Evolutionary conservation across 768 basidiomycete genomes (phyloP).

Genomic region (Kwoniella sp.): DNA sequence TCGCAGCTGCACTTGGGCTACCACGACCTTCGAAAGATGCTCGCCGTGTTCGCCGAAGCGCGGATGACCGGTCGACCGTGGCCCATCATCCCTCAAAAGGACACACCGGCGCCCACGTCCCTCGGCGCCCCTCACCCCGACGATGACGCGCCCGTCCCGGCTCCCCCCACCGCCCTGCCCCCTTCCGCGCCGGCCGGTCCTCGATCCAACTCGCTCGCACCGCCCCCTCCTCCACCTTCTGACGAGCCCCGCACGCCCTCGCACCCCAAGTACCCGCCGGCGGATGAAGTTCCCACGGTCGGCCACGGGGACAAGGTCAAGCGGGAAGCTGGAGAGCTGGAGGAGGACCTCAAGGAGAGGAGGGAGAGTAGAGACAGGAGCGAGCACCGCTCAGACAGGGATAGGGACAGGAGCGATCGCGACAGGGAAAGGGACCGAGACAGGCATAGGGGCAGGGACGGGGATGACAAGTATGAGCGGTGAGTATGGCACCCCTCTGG

Average conservation of each 20-base stretch:
- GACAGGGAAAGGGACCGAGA: conserved; percentile 22
- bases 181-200: conserved; percentile 39
- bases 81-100: conserved; percentile 8
- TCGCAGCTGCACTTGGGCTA: conserved; percentile 95
- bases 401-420: conserved; percentile 57
- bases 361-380: conserved; percentile 43
- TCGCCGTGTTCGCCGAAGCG: conserved; percentile 83
- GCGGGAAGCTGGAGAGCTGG: conserved; percentile 44
- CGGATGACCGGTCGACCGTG: conserved; percentile 59
- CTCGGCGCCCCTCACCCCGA: conserved; percentile 1
- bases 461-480: conserved; percentile 15
- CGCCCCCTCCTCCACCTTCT: conserved; percentile 11
- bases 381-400: conserved; percentile 61
- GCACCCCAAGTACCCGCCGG: conserved; percentile 47
- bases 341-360: conserved; percentile 40
- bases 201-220: conserved; percentile 11
- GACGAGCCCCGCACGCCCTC: conserved; percentile 34
- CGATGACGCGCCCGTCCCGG: neutral
- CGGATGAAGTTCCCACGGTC: conserved; percentile 49
- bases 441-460: conserved; percentile 17
- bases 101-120: conserved; percentile 4
- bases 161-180: conserved; percentile 5
- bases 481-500: neutral
- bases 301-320: conserved; percentile 48
- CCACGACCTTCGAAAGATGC: conserved; percentile 93